phyloP scores from a whole-genome alignment of 371 early-diverging fungal genomes.

The Mucor piriformis region DNA sequence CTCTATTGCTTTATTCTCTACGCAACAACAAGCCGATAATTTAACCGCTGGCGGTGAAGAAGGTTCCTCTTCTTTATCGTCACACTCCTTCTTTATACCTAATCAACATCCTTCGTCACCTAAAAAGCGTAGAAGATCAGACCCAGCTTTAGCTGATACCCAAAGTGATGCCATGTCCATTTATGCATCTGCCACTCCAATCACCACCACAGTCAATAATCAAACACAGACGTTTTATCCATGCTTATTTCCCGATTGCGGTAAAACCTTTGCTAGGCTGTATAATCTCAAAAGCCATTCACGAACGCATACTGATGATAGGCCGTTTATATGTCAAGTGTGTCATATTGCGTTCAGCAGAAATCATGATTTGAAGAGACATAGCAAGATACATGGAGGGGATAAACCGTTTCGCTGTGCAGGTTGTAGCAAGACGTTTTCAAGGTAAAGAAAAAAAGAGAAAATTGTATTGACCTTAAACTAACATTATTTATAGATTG shows the following conservation, averaged over 20 bases:
- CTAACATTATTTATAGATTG: conserved; percentile 32
- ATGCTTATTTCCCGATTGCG: conserved; percentile 72
- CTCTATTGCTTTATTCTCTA: conserved; percentile 33
- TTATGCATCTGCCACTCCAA: conserved; percentile 53
- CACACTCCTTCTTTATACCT: conserved; percentile 37
- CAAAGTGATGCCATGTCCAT: conserved; percentile 54
- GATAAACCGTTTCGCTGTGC: conserved; percentile 81
- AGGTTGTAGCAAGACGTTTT: conserved; percentile 83
- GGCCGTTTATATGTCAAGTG: conserved; percentile 76
- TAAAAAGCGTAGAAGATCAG: conserved; percentile 45
- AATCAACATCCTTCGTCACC: conserved; percentile 22
- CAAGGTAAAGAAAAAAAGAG: conserved; percentile 37
- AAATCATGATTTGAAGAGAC: conserved; percentile 88
- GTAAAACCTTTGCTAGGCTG: conserved; percentile 73
- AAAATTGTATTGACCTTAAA: background rate
- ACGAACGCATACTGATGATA: conserved; percentile 77
- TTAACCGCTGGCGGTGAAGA: conserved; percentile 17
- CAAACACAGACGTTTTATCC: conserved; percentile 57
- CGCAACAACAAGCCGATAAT: conserved; percentile 12
- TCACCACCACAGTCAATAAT: conserved; percentile 52
- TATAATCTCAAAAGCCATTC: conserved; percentile 84
- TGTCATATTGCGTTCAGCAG: conserved; percentile 82
- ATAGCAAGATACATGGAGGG: conserved; percentile 83
- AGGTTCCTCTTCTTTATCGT: conserved; percentile 19
- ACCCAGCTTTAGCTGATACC: conserved; percentile 52